These are phyloP conservation scores for Paraurostyla sp. DNA, from an alignment of 73 alveolate species.

Conservation along the genomic window DNA sequence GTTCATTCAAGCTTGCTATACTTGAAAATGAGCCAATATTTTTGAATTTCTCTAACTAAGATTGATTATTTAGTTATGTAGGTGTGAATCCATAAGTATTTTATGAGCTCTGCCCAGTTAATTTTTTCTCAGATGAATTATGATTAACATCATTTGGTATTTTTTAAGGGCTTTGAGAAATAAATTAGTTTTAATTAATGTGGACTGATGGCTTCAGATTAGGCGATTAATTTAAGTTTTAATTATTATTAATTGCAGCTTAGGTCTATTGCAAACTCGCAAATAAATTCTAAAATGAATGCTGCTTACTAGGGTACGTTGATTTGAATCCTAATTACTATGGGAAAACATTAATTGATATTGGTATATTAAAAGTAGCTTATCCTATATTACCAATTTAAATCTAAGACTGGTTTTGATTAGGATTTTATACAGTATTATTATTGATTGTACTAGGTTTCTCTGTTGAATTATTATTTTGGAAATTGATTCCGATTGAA, in stretches of 20 bases:
- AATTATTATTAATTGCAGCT: background rate
- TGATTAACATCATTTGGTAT: too few species aligned
- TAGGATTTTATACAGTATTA: background rate
- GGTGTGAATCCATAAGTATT: background rate
- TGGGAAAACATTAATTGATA: constrained; percentile 7
- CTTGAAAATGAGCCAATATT: constrained; percentile 48
- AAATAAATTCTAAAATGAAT: constrained; percentile 26
- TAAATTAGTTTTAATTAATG: background rate
- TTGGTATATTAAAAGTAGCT: constrained; percentile 15
- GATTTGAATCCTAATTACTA: constrained; percentile 1
- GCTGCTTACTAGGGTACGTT: background rate
- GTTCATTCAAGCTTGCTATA: constrained; percentile 20
- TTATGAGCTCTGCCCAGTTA: background rate
- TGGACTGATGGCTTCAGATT: too few species aligned
- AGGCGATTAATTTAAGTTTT: background rate
- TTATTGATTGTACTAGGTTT: too few species aligned
- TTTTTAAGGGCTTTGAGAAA: background rate
- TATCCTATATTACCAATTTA: constrained; percentile 5
- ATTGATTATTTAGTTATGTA: background rate
- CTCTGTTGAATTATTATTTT: too few species aligned
- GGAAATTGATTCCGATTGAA: too few species aligned
- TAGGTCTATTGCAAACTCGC: background rate
- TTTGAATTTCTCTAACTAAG: constrained; percentile 6
- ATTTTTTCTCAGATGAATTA: too few species aligned
- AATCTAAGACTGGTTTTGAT: background rate